Evolutionary conservation across 2,329 filamentous ascomycete genomes (phyloP), one percentile per base, ranked within the genome.

Genomic region (Phyllosticta citrichinensis): DNA sequence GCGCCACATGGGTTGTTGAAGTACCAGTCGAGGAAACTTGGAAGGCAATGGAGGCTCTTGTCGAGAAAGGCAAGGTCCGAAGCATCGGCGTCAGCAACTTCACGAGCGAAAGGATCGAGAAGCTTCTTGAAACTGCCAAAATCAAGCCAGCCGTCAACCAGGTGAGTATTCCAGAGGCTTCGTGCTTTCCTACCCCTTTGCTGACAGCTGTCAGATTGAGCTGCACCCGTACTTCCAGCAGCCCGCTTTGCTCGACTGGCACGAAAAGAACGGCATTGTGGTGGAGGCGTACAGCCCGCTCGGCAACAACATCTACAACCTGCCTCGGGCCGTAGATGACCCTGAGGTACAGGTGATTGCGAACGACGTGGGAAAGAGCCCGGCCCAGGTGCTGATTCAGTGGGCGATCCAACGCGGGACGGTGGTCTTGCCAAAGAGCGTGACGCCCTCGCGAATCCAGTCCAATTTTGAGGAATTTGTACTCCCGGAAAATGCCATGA

Each of bases 361-460:
- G n/a, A 74, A 80, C 68, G 90, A 88, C 78, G 79, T 89, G 65
- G 78, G 78, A 72, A 90, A 88, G 80, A 84, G 85, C 9, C 81
- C 89, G 5, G 87, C 89, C 17, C 91, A 96, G 81, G 81, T 96
- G 30, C 81, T 96, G 63, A 81, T 96, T 66, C 83, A 91, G 68
- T 96, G 91, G 91, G 85, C 90, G 19, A 95, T 91, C 19, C 90
- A 95, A 80, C 82, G 68, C 56, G 85, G 85, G 30, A 79, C 94
- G 60, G 88, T 89, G 52, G 88, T 94, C 67, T 93, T 94, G 68
- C 89, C 89, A 66, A 93, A 93, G 83, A 71, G 70, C 60, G 70
- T 68, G 57, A 67, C 69, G 20, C 66, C 66, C 27, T 60, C 66
- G 30, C 65, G 70, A 22, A 63, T 73, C 57, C 61, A 64, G 54